phyloP scores from a whole-genome alignment of 306 rosid genomes.

The Begonia loranthoides region DNA sequence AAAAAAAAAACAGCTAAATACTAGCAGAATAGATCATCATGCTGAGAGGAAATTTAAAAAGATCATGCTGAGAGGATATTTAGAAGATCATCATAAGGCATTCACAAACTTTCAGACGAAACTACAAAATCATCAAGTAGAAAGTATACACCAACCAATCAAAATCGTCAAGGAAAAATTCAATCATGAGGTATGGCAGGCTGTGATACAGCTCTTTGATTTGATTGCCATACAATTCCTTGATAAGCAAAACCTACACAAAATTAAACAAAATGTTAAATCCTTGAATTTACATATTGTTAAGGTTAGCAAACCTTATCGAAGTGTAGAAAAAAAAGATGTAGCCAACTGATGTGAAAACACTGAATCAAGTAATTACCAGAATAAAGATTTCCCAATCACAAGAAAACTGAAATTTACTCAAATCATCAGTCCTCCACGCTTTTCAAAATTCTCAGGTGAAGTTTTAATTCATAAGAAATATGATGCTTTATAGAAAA shows the following conservation, averaged over 20 bases:
- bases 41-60: too few relatives aligned
- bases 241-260: constrained; percentile 74
- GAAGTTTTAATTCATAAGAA: too few relatives aligned
- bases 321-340: not conserved
- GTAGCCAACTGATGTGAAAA: not conserved
- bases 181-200: constrained; percentile 71
- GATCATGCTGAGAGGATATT: too few relatives aligned
- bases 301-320: not conserved
- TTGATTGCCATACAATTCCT: constrained; percentile 93
- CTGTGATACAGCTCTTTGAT: constrained; percentile 65
- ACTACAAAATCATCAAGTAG: not conserved
- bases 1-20: too few relatives aligned
- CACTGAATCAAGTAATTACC: not conserved
- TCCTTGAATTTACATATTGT: too few relatives aligned
- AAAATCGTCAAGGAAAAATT: constrained; percentile 52
- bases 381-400: not conserved
- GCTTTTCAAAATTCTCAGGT: too few relatives aligned
- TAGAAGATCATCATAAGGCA: too few relatives aligned
- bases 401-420: not conserved
- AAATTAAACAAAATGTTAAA: constrained; percentile 6
- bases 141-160: constrained; percentile 52
- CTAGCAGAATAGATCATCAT: too few relatives aligned
- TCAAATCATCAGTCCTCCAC: too few relatives aligned
- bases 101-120: too few relatives aligned
- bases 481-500: too few relatives aligned